Evolutionary conservation across 768 basidiomycete species (phyloP), one percentile per base, ranked within the genome.

Genomic region (Candolleomyces eurysporus): DNA sequence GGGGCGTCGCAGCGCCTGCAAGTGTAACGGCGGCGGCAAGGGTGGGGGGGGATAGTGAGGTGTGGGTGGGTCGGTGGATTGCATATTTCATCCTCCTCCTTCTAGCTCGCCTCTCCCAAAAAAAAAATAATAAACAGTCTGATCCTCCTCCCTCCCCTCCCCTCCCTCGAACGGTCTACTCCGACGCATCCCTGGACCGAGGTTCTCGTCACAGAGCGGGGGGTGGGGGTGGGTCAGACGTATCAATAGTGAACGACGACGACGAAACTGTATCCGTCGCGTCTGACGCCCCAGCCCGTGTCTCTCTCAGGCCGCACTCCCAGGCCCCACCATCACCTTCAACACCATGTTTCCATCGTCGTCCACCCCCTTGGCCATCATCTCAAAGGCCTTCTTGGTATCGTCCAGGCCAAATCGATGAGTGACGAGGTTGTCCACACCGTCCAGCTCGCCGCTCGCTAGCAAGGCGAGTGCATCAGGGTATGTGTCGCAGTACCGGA

Each of bases 401-500:
- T 90, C 80, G 54, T 82, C 78, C 50, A 98, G 81, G 10, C 73
- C 64, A 71, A 91, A 84, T 45, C 88, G 86, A 68, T 94, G 92
- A 10, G 92, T 92, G 62, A 96, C 82, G 71, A 97, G 82, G 72
- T 87, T 88, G 63, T 84, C 82, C 48, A 91, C 77, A 64, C 86
- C 83, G 46, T 78, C 74, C 39, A 94, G 80, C 65, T 80, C 80
- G 36, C 90, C 90, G 5, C 86, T 84, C 16, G 82, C 82, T 53
- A 95, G 84, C 9, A 98, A 82, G 3, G 81, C 76, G 49, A 98
- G 78, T 21, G 96, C 96, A n/a, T 85, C 85, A 19, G 91, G 86
- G 72, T 96, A 98, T 10, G 93, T 95, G 77, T 94, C 87, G 62
- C 89, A 89, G 68, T 95, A 95, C 36, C 92, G 85, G 83, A 97